Evolutionary conservation across 495 filamentous ascomycete genomes (phyloP).

Genomic region (Penicillium tannophilum): DNA sequence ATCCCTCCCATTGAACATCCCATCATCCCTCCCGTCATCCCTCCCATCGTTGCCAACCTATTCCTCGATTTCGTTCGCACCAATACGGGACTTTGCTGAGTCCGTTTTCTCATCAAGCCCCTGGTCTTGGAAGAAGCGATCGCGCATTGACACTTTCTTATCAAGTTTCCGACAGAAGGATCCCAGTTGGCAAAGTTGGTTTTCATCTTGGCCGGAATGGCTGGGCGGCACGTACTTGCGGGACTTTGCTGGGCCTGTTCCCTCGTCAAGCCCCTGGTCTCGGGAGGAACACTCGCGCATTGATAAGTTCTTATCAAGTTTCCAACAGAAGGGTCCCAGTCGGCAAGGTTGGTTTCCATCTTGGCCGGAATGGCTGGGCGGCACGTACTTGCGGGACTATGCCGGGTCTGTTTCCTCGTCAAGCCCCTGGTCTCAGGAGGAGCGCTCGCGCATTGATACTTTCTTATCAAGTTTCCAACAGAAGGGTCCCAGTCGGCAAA

Average conservation of each 20-base stretch:
- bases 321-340: slow-evolving; percentile 8
- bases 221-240: slow-evolving; percentile 6
- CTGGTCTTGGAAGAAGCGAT: neutral
- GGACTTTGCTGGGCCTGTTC: slow-evolving; percentile 9
- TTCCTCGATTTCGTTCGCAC: slow-evolving; percentile 6
- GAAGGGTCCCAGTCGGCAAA: slow-evolving; percentile 3
- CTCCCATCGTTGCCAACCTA: slow-evolving; percentile 11
- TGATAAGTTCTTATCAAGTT: slow-evolving; percentile 11
- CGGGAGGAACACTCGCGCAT: slow-evolving; percentile 2
- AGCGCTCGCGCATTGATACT: slow-evolving; percentile 2
- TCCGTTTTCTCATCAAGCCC: slow-evolving; percentile 9
- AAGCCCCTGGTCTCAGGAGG: neutral
- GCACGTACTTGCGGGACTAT: slow-evolving; percentile 15
- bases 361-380: slow-evolving; percentile 16
- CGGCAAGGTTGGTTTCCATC: slow-evolving; percentile 15
- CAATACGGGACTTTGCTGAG: slow-evolving; percentile 13
- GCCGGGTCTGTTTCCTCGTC: slow-evolving; percentile 11
- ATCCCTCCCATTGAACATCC: no score
- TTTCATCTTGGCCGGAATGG: no score
- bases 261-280: slow-evolving; percentile 4
- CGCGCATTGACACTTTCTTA: no score
- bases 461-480: slow-evolving; percentile 14
- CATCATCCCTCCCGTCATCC: neutral
- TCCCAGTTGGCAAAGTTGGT: no score
- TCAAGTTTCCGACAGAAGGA: no score